Evolutionary conservation across 305 asterid genomes (phyloP).

Genomic region (Fraxinus dipetala): DNA sequence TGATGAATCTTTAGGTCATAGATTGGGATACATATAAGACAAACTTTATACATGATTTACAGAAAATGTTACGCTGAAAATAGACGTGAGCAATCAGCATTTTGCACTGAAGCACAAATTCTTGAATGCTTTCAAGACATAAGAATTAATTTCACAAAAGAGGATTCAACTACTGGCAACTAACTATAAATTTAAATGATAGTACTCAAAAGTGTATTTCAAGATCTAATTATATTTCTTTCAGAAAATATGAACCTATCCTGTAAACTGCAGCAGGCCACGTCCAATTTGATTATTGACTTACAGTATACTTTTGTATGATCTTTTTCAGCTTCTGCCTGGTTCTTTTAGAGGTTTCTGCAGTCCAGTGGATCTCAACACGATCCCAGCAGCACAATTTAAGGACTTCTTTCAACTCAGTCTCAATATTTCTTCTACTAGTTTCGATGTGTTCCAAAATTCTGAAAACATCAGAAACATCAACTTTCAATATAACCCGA

Average conservation of each 20-base stretch:
- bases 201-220: background rate
- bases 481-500: constrained; percentile 15
- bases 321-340: constrained; percentile 76
- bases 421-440: constrained; percentile 60
- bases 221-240: background rate
- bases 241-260: background rate
- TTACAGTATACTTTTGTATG: constrained; percentile 72
- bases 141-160: constrained; percentile 5
- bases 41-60: background rate
- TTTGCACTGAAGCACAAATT: background rate
- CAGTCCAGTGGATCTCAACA: constrained; percentile 45
- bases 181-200: background rate
- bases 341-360: constrained; percentile 66
- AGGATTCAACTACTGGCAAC: background rate
- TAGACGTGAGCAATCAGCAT: background rate
- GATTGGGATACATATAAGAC: background rate
- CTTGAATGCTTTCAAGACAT: background rate
- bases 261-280: background rate
- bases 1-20: background rate
- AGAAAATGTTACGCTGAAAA: background rate
- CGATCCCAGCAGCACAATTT: constrained; percentile 83
- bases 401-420: constrained; percentile 68
- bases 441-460: constrained; percentile 52
- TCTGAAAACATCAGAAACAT: constrained; percentile 33
- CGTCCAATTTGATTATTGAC: constrained; percentile 19